These are phyloP conservation scores for Xylaria digitata DNA, from an alignment of 2,329 filamentous ascomycete genomes.

Conservation along the genomic window DNA sequence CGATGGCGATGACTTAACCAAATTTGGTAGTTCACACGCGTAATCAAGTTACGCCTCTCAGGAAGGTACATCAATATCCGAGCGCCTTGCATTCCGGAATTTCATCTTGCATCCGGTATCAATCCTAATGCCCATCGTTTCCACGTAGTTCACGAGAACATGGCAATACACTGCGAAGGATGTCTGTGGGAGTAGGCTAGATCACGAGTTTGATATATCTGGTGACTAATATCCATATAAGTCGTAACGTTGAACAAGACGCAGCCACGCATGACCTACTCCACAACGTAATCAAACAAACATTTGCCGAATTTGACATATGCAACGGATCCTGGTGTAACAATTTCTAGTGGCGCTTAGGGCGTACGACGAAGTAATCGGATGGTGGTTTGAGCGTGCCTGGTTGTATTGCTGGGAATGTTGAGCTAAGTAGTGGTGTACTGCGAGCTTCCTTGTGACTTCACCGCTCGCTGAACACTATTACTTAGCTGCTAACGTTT, in stretches of 20 bases:
- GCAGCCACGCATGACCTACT: background rate
- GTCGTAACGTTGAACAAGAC: conserved; percentile 32
- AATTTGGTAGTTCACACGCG: conserved; percentile 23
- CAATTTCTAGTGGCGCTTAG: background rate
- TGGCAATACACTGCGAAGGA: conserved; percentile 37
- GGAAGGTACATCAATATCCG: conserved; percentile 10
- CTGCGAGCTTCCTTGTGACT: background rate
- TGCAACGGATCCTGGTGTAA: background rate
- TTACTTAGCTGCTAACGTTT: background rate
- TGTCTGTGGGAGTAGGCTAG: background rate
- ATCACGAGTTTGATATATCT: conserved; percentile 4
- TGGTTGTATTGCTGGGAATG: conserved; percentile 2
- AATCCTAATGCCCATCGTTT: conserved; percentile 2
- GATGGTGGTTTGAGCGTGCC: background rate
- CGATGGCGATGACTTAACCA: conserved; percentile 26
- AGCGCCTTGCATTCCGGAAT: conserved; percentile 27
- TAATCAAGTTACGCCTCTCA: conserved; percentile 21
- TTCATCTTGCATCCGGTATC: conserved; percentile 27
- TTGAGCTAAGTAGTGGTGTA: conserved; percentile 2
- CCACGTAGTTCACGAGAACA: background rate
- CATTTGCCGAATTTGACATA: conserved; percentile 1
- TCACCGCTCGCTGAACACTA: background rate
- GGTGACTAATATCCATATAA: background rate
- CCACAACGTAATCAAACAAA: background rate
- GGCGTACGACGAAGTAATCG: background rate